These are phyloP conservation scores for Volvox reticuliferus DNA, from an alignment of 139 green algal genomes.

Conservation along the genomic window DNA sequence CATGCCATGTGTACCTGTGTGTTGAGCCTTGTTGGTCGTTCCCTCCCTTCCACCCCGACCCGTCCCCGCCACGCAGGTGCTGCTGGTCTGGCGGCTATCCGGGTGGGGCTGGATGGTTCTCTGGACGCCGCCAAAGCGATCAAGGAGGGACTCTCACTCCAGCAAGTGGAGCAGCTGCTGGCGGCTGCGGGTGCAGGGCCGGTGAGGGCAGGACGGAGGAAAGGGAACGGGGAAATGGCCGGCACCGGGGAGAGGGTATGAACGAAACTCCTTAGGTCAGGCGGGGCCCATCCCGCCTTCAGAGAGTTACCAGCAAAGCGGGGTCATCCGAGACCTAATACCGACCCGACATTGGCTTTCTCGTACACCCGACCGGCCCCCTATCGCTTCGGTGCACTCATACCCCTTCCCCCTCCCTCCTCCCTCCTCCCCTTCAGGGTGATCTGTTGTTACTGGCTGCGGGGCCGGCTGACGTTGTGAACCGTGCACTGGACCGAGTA, in stretches of 20 bases:
- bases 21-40: too few species aligned
- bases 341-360: too few species aligned
- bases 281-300: too few species aligned
- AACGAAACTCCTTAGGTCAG: too few species aligned
- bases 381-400: neutral
- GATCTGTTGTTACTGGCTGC: conserved; percentile 94
- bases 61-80: conserved; percentile 41
- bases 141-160: conserved; percentile 79
- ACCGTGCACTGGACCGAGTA: conserved; percentile 88
- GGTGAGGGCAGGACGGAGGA: conserved; percentile 27
- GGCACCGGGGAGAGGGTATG: neutral
- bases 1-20: too few species aligned
- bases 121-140: conserved; percentile 88
- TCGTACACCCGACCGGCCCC: neutral
- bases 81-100: conserved; percentile 80
- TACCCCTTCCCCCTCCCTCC: neutral
- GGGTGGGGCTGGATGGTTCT: conserved; percentile 75
- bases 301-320: too few species aligned
- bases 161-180: conserved; percentile 58
- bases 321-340: too few species aligned
- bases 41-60: too few species aligned
- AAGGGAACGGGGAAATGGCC: neutral
- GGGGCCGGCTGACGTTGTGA: conserved; percentile 71
- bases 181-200: conserved; percentile 49
- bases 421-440: conserved; percentile 58